Evolutionary conservation across 306 rosid genomes (phyloP).

Genomic region (Lathyrus sativus): DNA sequence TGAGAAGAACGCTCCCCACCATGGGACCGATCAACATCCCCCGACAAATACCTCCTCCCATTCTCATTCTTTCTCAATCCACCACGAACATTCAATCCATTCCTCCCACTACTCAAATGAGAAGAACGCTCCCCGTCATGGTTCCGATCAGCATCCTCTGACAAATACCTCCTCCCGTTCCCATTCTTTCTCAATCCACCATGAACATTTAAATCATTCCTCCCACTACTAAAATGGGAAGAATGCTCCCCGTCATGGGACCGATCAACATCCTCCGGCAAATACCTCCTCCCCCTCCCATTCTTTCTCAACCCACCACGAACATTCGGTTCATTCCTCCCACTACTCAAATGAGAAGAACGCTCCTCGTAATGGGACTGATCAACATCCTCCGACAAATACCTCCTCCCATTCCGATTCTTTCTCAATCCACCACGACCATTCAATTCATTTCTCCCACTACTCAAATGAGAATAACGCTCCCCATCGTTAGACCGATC

Average conservation of each 20-base stretch:
- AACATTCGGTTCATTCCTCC: slow-evolving; percentile 24
- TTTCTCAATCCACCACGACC: slow-evolving; percentile 40
- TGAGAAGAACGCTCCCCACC: slow-evolving; percentile 35
- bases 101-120: slow-evolving; percentile 26
- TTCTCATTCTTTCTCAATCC: slow-evolving; percentile 37
- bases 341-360: slow-evolving; percentile 31
- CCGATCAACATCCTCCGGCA: slow-evolving; percentile 23
- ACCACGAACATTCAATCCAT: slow-evolving; percentile 34
- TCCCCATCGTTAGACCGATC: slow-evolving; percentile 22
- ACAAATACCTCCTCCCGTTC: slow-evolving; percentile 38
- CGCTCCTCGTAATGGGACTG: slow-evolving; percentile 15
- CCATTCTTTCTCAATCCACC: slow-evolving; percentile 39
- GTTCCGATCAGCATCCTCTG: slow-evolving; percentile 28
- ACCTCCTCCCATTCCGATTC: slow-evolving; percentile 43
- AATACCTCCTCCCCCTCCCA: slow-evolving; percentile 41
- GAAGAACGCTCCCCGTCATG: slow-evolving; percentile 26
- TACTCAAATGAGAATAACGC: slow-evolving; percentile 25
- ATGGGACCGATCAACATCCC: slow-evolving; percentile 20
- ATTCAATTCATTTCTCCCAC: slow-evolving; percentile 31
- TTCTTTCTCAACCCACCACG: slow-evolving; percentile 42
- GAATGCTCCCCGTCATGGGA: slow-evolving; percentile 31
- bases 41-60: slow-evolving; percentile 11
- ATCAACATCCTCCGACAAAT: slow-evolving; percentile 28
- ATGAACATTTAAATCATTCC: slow-evolving; percentile 32
- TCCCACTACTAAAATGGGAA: slow-evolving; percentile 19